These are phyloP conservation scores for Nicotiana tabacum DNA, from an alignment of 257 asterid species.

Conservation along the genomic window DNA sequence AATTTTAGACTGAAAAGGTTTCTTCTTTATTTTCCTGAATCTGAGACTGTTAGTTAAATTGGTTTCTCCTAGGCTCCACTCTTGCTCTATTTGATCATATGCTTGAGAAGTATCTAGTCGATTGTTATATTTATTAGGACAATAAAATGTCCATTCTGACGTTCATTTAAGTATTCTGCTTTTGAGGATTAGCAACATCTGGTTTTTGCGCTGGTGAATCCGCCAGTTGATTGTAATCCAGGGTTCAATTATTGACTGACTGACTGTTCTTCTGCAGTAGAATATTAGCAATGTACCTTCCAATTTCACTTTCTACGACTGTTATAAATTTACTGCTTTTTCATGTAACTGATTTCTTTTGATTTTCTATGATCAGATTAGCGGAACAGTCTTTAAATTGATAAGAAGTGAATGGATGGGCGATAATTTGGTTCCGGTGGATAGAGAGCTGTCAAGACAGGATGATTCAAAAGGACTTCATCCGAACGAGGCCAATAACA, in stretches of 20 bases:
- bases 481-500: constrained; percentile 24
- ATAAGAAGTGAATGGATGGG: constrained; percentile 35
- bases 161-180: not conserved
- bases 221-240: not conserved
- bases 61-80: no score
- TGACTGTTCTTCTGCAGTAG: not conserved
- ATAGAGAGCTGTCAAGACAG: constrained; percentile 19
- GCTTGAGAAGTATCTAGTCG: no score
- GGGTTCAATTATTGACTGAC: not conserved
- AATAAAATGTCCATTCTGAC: no score
- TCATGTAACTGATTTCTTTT: not conserved
- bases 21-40: no score
- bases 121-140: no score
- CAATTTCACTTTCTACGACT: not conserved
- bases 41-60: no score
- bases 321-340: not conserved
- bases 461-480: constrained; percentile 32
- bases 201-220: not conserved
- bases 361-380: constrained; percentile 36
- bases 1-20: no score
- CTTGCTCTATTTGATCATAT: no score
- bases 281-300: not conserved
- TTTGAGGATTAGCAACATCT: not conserved
- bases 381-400: constrained; percentile 61
- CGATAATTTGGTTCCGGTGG: constrained; percentile 32